phyloP scores from a whole-genome alignment of 2,329 filamentous ascomycete species.

The Dendrostoma leiphaemia region DNA sequence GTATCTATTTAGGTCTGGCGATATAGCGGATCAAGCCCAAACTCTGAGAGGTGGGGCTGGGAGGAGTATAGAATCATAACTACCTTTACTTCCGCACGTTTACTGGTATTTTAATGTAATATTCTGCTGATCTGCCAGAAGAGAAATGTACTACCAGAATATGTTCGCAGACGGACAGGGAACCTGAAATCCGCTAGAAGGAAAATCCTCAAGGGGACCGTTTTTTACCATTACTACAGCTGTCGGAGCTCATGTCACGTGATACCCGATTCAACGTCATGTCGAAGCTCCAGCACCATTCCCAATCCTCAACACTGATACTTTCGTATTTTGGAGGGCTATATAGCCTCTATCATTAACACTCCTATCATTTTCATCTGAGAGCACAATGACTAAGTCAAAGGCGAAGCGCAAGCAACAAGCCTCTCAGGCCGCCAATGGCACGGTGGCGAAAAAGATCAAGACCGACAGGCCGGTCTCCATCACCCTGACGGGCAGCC shows the following conservation, averaged over 20 bases:
- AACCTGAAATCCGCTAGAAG: too few species aligned
- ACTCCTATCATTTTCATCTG: background rate
- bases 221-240: background rate
- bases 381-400: conserved; percentile 12
- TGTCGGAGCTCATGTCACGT: background rate
- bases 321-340: too few species aligned
- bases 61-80: too few species aligned
- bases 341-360: too few species aligned
- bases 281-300: background rate
- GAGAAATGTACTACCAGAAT: too few species aligned
- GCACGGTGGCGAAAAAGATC: conserved; percentile 11
- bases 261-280: conserved; percentile 5
- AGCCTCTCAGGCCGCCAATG: background rate
- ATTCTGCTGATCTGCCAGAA: too few species aligned
- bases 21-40: too few species aligned
- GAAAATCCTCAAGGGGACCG: background rate
- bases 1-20: too few species aligned
- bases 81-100: too few species aligned
- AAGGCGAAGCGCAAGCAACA: conserved; percentile 18
- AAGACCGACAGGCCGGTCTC: conserved; percentile 1
- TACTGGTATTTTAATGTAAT: too few species aligned
- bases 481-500: conserved; percentile 1
- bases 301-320: background rate
- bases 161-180: too few species aligned
- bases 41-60: too few species aligned